These are phyloP conservation scores for Cubamyces lactineus DNA, from an alignment of 768 basidiomycete species.

Conservation along the genomic window DNA sequence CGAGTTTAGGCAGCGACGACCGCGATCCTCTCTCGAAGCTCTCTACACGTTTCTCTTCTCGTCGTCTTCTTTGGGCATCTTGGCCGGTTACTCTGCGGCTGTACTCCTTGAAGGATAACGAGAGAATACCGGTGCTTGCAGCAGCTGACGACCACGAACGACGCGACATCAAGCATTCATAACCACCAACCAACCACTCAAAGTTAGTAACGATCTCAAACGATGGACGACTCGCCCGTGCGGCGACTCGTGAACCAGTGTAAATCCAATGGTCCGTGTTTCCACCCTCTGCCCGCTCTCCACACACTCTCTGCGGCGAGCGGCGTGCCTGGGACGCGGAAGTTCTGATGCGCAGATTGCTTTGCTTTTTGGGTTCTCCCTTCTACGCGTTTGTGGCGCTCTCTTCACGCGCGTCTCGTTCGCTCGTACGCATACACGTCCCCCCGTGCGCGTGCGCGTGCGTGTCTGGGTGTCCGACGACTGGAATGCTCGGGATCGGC, in stretches of 20 bases:
- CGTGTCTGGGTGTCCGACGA: too few species aligned
- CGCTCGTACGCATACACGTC: constrained; percentile 3
- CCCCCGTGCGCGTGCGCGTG: background rate
- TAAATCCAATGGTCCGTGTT: constrained; percentile 36
- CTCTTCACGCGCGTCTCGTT: constrained; percentile 3
- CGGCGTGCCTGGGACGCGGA: background rate
- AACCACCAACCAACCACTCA: background rate
- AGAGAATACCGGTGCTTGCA: background rate
- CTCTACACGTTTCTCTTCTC: constrained; percentile 1
- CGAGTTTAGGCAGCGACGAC: constrained; percentile 22
- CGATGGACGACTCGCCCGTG: constrained; percentile 36
- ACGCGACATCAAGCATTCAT: background rate
- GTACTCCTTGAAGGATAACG: background rate
- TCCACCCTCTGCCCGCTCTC: background rate
- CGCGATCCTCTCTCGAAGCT: constrained; percentile 22
- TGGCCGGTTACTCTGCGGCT: background rate
- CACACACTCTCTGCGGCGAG: background rate
- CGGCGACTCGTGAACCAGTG: constrained; percentile 36
- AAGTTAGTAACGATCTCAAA: constrained; percentile 26
- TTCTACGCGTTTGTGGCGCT: constrained; percentile 13
- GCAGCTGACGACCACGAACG: background rate
- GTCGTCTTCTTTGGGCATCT: background rate
- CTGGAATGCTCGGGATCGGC: background rate
- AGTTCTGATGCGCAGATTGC: constrained; percentile 4
- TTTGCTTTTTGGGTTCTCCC: background rate